These are phyloP conservation scores for Neoarthrinium moseri DNA, from an alignment of 2,329 filamentous ascomycete species.

Conservation along the genomic window DNA sequence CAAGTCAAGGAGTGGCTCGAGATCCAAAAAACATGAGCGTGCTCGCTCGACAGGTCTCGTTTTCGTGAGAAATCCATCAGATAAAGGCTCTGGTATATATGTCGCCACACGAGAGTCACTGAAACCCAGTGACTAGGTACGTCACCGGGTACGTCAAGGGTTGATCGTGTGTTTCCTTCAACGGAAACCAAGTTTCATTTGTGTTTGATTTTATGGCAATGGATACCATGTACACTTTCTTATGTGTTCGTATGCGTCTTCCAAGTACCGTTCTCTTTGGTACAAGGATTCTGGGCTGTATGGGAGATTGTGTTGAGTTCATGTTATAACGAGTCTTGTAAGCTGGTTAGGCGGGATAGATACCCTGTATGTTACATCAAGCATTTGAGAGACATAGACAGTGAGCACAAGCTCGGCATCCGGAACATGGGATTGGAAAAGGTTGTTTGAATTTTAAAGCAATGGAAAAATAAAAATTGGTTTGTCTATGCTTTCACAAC, in stretches of 20 bases:
- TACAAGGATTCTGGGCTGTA: background rate
- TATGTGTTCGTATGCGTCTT: background rate
- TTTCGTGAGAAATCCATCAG: slow-evolving; percentile 23
- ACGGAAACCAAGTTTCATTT: background rate
- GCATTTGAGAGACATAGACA: slow-evolving; percentile 7
- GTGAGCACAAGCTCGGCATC: slow-evolving; percentile 6
- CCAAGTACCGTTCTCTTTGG: background rate
- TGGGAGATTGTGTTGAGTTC: slow-evolving; percentile 1
- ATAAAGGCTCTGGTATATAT: slow-evolving; percentile 19
- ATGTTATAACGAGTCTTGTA: slow-evolving; percentile 7
- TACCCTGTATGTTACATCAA: background rate
- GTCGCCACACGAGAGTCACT: slow-evolving; percentile 27
- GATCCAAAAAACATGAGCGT: slow-evolving; percentile 21
- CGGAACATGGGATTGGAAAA: too few species aligned
- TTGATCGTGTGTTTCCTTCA: background rate
- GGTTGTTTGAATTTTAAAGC: too few species aligned
- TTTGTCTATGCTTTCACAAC: too few species aligned
- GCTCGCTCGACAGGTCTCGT: slow-evolving; percentile 22
- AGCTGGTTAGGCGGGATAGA: background rate
- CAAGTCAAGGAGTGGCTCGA: slow-evolving; percentile 25
- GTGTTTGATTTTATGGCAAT: background rate
- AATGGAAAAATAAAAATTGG: too few species aligned
- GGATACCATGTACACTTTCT: background rate
- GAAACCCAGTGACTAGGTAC: slow-evolving; percentile 7
- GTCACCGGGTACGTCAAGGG: background rate